Evolutionary conservation across 208 protist genomes (phyloP).

Genomic region (Kentomonas sorsogonicus): DNA sequence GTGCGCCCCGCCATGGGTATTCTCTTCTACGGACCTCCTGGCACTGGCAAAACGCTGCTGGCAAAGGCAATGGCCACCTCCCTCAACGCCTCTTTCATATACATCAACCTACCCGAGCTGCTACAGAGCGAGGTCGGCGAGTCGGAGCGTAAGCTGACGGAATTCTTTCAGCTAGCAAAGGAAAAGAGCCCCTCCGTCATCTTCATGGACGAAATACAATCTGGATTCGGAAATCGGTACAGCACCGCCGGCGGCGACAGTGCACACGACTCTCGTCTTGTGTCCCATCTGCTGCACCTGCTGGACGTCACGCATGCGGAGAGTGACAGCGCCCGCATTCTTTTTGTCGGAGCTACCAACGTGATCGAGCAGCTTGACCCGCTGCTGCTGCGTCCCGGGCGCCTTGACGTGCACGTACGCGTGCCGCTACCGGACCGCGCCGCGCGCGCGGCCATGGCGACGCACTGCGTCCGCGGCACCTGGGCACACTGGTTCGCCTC

Average conservation of each 20-base stretch:
- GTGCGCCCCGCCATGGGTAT: constrained; percentile 87
- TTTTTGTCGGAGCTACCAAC: constrained; percentile 83
- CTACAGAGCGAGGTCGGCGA: constrained; percentile 89
- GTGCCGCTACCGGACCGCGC: constrained; percentile 57
- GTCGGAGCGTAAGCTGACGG: constrained; percentile 76
- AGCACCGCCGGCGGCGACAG: not conserved
- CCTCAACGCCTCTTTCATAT: constrained; percentile 86
- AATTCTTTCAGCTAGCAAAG: constrained; percentile 77
- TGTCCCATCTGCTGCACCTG: constrained; percentile 69
- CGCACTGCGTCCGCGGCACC: constrained; percentile 50
- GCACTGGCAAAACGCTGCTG: constrained; percentile 92
- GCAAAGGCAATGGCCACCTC: constrained; percentile 90
- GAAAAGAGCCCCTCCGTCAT: constrained; percentile 79
- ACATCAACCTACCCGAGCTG: constrained; percentile 79
- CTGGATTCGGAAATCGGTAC: constrained; percentile 62
- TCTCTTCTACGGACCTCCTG: constrained; percentile 86
- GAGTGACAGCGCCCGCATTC: constrained; percentile 32
- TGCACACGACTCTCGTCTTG: constrained; percentile 50
- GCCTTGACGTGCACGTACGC: constrained; percentile 68
- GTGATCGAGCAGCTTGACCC: constrained; percentile 62
- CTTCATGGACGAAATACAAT: constrained; percentile 95
- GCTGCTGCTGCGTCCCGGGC: constrained; percentile 62
- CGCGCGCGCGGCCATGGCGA: constrained; percentile 35
- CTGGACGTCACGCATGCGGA: constrained; percentile 66
- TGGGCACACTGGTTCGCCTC: constrained; percentile 47